Percentiles rank a stretch among this genome's conserved stretches.
Evolutionary conservation across 208 protist genomes (phyloP).

Genomic region (Borovskyia barvae): DNA sequence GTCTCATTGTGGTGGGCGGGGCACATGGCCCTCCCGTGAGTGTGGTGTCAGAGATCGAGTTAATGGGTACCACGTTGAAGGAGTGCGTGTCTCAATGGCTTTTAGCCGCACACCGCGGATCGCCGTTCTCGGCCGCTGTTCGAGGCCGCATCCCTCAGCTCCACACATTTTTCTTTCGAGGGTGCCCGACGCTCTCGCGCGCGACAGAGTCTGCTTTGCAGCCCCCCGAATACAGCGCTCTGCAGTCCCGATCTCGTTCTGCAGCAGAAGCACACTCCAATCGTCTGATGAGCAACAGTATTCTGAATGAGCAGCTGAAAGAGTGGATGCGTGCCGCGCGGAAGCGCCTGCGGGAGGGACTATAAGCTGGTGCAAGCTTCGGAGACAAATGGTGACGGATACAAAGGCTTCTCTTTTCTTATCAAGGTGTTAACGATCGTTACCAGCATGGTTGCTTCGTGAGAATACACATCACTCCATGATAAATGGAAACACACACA

Average conservation of each 20-base stretch:
- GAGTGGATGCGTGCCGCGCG: conserved; percentile 49
- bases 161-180: conserved; percentile 7
- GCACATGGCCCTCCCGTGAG: conserved; percentile 49
- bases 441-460: too few species aligned
- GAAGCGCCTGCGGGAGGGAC: conserved; percentile 39
- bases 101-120: conserved; percentile 18
- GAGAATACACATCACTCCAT: too few species aligned
- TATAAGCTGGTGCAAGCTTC: background rate
- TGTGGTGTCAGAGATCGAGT: conserved; percentile 36
- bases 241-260: background rate
- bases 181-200: background rate
- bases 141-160: background rate
- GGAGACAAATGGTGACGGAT: background rate
- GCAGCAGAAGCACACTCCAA: conserved; percentile 10
- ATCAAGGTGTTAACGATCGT: background rate
- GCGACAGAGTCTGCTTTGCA: conserved; percentile 11
- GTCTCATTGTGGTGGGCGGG: conserved; percentile 35
- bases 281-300: conserved; percentile 22
- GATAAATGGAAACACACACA: too few species aligned
- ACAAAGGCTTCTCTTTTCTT: background rate
- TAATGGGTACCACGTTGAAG: conserved; percentile 34
- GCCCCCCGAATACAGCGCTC: background rate
- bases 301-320: conserved; percentile 50
- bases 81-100: conserved; percentile 49
- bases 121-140: conserved; percentile 1